Conservation (phyloP, 2,329 filamentous ascomycete species). For the Apiospora saccharicola region DNA sequence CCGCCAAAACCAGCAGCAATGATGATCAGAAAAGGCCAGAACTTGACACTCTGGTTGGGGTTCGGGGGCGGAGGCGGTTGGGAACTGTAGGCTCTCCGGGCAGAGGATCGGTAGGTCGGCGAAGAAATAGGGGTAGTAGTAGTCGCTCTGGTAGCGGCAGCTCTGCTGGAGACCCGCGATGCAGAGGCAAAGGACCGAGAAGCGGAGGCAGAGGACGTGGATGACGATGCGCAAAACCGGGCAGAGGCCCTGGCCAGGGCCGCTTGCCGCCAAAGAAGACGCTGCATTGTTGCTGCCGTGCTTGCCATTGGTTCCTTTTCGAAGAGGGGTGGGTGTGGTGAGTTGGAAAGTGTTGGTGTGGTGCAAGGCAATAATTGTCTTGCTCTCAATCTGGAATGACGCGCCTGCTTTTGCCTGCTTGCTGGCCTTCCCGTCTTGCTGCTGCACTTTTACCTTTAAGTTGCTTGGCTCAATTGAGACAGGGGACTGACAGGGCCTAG, state of each 20-base stretch:
- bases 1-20: slow-evolving; percentile 56
- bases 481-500: neutral
- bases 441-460: neutral
- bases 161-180: slow-evolving; percentile 19
- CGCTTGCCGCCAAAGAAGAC: slow-evolving; percentile 35
- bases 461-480: neutral
- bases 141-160: slow-evolving; percentile 17
- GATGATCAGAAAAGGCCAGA: slow-evolving; percentile 64
- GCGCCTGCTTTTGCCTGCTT: neutral
- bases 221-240: slow-evolving; percentile 29
- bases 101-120: slow-evolving; percentile 17
- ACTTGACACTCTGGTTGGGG: slow-evolving; percentile 54
- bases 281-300: slow-evolving; percentile 31
- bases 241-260: slow-evolving; percentile 25
- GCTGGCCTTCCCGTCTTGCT: neutral
- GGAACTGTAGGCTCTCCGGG: slow-evolving; percentile 50
- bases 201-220: neutral
- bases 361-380: neutral
- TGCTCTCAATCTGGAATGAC: neutral
- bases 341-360: slow-evolving; percentile 13
- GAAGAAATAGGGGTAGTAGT: slow-evolving; percentile 23
- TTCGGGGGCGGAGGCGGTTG: slow-evolving; percentile 45
- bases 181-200: slow-evolving; percentile 21
- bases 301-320: slow-evolving; percentile 33
- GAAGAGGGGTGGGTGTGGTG: slow-evolving; percentile 5